These are phyloP conservation scores for Phalaenopsis equestris DNA, from an alignment of 106 monocot species.

Conservation along the genomic window DNA sequence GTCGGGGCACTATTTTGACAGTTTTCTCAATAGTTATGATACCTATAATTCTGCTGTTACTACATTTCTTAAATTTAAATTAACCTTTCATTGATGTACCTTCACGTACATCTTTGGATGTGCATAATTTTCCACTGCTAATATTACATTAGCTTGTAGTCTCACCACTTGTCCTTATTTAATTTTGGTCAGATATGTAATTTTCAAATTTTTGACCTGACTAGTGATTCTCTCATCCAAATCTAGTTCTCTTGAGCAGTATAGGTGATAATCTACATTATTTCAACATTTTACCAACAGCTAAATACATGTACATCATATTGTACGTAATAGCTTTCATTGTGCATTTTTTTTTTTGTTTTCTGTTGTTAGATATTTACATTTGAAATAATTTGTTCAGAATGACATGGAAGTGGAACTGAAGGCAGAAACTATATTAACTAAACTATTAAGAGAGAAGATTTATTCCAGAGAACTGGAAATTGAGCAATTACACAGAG, in stretches of 20 bases:
- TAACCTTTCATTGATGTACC: neutral
- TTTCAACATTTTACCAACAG: slow-evolving; percentile 1
- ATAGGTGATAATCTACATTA: neutral
- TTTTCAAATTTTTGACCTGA: neutral
- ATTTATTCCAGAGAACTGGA: slow-evolving; percentile 56
- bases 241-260: neutral
- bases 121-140: neutral
- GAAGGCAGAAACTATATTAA: slow-evolving; percentile 62
- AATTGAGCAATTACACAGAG: slow-evolving; percentile 48
- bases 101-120: neutral
- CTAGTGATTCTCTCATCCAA: neutral
- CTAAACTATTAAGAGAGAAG: slow-evolving; percentile 51
- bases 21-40: neutral
- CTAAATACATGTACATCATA: neutral
- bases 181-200: neutral
- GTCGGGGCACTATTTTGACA: too few species aligned
- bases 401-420: slow-evolving; percentile 52
- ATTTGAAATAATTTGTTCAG: slow-evolving; percentile 22
- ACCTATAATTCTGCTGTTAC: neutral
- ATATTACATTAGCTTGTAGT: neutral
- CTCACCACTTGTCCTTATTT: neutral
- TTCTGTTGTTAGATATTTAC: neutral
- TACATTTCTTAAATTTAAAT: neutral
- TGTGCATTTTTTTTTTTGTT: neutral
- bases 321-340: neutral